phyloP scores from a whole-genome alignment of 192 early-diverging fungal genomes.

The Coemansia sp. region DNA sequence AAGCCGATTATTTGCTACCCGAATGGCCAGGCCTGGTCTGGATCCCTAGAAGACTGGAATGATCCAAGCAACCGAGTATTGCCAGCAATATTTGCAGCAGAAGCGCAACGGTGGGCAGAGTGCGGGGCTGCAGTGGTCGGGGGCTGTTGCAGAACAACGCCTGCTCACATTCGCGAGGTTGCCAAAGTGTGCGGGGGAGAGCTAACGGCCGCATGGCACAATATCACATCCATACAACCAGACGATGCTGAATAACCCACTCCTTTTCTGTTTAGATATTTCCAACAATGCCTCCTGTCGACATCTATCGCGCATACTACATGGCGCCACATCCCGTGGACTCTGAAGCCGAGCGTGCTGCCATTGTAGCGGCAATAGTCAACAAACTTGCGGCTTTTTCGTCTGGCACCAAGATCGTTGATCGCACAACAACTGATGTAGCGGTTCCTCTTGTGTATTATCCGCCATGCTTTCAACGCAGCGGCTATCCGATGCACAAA shows the following conservation, averaged over 20 bases:
- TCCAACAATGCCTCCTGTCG: conserved; percentile 27
- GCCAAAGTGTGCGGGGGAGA: too few species aligned
- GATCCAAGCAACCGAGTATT: conserved; percentile 6
- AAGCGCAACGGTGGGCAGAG: conserved; percentile 28
- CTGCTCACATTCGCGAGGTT: conserved; percentile 42
- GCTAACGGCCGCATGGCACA: conserved; percentile 1
- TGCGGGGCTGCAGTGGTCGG: conserved; percentile 54
- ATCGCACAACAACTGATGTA: conserved; percentile 1
- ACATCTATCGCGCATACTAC: conserved; percentile 10
- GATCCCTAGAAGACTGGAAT: conserved; percentile 28
- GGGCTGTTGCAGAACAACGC: conserved; percentile 62
- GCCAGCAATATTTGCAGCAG: conserved; percentile 31
- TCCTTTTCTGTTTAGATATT: conserved; percentile 1
- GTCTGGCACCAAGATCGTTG: background rate
- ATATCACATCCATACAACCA: background rate
- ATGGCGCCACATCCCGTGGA: background rate
- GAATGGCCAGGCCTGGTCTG: conserved; percentile 56
- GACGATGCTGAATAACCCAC: background rate
- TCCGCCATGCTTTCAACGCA: background rate
- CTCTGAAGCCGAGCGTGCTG: background rate
- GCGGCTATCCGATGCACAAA: background rate
- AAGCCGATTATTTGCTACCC: conserved; percentile 58
- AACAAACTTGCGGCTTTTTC: conserved; percentile 5
- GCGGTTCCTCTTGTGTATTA: background rate
- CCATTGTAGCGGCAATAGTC: conserved; percentile 2